Conservation (phyloP, 1,284 basidiomycete genomes). For the Schizophyllum amplum region DNA sequence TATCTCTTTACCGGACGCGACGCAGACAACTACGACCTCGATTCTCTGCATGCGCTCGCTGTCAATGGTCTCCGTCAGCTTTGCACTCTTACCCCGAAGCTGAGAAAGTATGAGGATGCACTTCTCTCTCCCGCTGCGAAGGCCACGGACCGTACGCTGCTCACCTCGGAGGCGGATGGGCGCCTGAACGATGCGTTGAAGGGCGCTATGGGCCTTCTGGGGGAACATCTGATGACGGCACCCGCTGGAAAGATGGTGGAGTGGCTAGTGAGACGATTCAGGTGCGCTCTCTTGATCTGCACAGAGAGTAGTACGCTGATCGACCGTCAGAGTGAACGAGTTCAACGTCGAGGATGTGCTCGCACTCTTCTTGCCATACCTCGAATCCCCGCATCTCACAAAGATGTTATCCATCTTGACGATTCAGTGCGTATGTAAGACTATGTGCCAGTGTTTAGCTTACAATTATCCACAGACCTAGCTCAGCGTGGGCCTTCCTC, state of each 20-base stretch:
- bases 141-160: slow-evolving; percentile 73
- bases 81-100: slow-evolving; percentile 49
- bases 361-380: slow-evolving; percentile 86
- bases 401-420: slow-evolving; percentile 88
- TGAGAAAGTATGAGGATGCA: slow-evolving; percentile 63
- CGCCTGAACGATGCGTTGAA: slow-evolving; percentile 55
- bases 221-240: slow-evolving; percentile 75
- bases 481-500: slow-evolving; percentile 58
- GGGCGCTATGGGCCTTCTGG: slow-evolving; percentile 64
- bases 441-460: slow-evolving; percentile 2
- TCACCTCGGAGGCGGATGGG: slow-evolving; percentile 56
- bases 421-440: slow-evolving; percentile 45
- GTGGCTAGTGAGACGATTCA: slow-evolving; percentile 92
- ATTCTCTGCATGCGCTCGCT: slow-evolving; percentile 81
- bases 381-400: slow-evolving; percentile 90
- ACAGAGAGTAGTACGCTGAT: neutral
- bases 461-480: slow-evolving; percentile 28
- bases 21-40: slow-evolving; percentile 78
- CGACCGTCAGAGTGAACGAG: slow-evolving; percentile 70
- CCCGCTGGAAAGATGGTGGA: slow-evolving; percentile 87
- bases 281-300: slow-evolving; percentile 39
- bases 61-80: slow-evolving; percentile 80
- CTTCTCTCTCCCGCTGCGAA: slow-evolving; percentile 84
- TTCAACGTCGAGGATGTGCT: slow-evolving; percentile 85
- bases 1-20: slow-evolving; percentile 86